A percentile compares a stretch with the other conserved stretches of the same genome.
phyloP scores from a whole-genome alignment of 2,329 filamentous ascomycete species.

The Teratosphaeria epicoccoides region DNA sequence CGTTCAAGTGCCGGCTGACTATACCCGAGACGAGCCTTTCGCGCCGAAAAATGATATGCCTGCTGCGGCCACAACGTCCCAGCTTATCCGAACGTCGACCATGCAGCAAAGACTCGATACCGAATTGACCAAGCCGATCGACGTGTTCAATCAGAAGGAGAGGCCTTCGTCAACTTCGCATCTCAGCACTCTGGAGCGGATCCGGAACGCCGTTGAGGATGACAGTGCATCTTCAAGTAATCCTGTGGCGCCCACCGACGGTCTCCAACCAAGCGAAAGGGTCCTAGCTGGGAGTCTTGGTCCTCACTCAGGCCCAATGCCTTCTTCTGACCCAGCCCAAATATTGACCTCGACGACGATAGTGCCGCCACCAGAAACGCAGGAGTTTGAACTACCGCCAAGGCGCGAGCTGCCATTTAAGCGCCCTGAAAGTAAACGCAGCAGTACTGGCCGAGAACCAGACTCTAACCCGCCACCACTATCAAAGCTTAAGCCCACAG shows the following conservation, averaged over 20 bases:
- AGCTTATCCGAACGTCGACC: constrained; percentile 4
- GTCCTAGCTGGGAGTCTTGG: constrained; percentile 3
- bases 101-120: too few relatives aligned
- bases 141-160: too few relatives aligned
- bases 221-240: background rate
- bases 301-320: background rate
- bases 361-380: constrained; percentile 4
- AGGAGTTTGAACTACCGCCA: constrained; percentile 13
- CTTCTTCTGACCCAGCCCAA: constrained; percentile 1
- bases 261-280: background rate
- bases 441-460: constrained; percentile 1
- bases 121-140: too few relatives aligned
- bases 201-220: constrained; percentile 6
- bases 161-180: constrained; percentile 8
- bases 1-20: background rate
- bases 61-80: constrained; percentile 2
- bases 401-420: constrained; percentile 31
- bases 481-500: constrained; percentile 21
- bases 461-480: constrained; percentile 22
- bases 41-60: constrained; percentile 4
- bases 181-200: constrained; percentile 4
- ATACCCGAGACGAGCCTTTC: constrained; percentile 1
- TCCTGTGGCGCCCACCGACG: background rate
- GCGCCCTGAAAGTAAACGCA: constrained; percentile 23
- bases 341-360: constrained; percentile 5